phyloP scores from a whole-genome alignment of 2,329 filamentous ascomycete genomes.

The Chaetomiaceae sp. region DNA sequence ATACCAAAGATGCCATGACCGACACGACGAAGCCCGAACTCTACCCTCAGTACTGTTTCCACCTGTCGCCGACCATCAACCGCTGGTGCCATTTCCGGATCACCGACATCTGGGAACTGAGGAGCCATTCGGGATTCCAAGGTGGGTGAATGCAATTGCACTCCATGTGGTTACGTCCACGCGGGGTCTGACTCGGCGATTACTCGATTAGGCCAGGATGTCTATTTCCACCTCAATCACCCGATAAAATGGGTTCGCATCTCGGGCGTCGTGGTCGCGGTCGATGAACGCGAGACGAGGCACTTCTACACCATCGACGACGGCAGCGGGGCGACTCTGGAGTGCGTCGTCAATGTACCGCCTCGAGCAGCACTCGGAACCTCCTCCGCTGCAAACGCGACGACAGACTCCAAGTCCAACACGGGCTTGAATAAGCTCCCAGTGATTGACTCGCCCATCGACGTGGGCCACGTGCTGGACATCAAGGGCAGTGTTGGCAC shows the following conservation, averaged over 20 bases:
- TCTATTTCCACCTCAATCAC: slow-evolving; percentile 68
- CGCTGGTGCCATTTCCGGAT: slow-evolving; percentile 55
- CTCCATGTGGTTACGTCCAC: not conserved
- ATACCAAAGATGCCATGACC: slow-evolving; percentile 26
- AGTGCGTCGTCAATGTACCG: slow-evolving; percentile 36
- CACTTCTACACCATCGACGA: slow-evolving; percentile 60
- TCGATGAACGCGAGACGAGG: slow-evolving; percentile 47
- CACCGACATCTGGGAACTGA: slow-evolving; percentile 47
- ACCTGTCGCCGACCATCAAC: slow-evolving; percentile 56
- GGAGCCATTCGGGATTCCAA: slow-evolving; percentile 47
- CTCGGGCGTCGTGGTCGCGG: slow-evolving; percentile 63
- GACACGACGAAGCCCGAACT: slow-evolving; percentile 29
- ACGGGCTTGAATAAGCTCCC: not conserved
- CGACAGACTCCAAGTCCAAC: not conserved
- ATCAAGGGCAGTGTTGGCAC: slow-evolving; percentile 49
- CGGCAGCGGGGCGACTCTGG: slow-evolving; percentile 57
- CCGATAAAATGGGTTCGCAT: slow-evolving; percentile 73
- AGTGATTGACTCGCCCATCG: slow-evolving; percentile 33
- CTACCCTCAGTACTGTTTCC: slow-evolving; percentile 62
- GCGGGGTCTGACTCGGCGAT: no score
- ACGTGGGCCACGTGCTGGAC: slow-evolving; percentile 53
- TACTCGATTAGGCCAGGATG: slow-evolving; percentile 45
- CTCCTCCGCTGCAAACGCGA: not conserved
- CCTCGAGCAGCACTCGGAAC: not conserved
- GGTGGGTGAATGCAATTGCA: slow-evolving; percentile 36